Base-by-base conservation (phyloP, 2,329 filamentous ascomycete species). In the Aspergillus sp. region DNA sequence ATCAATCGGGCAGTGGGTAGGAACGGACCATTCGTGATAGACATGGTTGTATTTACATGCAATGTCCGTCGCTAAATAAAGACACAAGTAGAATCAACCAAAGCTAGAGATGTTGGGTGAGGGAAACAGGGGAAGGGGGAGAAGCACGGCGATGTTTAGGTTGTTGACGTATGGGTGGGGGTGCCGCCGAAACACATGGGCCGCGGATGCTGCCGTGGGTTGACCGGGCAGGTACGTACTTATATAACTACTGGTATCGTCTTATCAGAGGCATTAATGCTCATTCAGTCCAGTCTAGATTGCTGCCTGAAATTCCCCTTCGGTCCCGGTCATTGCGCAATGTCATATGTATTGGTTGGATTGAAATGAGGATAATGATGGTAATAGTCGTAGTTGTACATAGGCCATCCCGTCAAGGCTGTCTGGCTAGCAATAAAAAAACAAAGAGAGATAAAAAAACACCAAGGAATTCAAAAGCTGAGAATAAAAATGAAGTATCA, bases 21-120 rank as follows among this genome's bases (percentile, higher is more conserved):
- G 19, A 8, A 39, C 60, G 59, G 69, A 81, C 79, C 79, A 65
- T 78, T 76, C 53, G 70, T 78, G 55, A 82, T 78, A 62, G 79
- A 76, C 80, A 82, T 82, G 65, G 25, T 58, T 64, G 59, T 42
- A 41, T 55, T 51, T 61, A 57, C 47, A 63, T 53, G 54, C 47
- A 58, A 59, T 48, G 51, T 32, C 39, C 55, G 42, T 47, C 44
- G 39, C 27, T 39, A 51, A 57, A 41, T 44, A 58, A 51, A 55
- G 57, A 47, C 54, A 59, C 44, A 47, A 48, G 19, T 58, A 56
- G 17, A 17, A n/a, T 17, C n/a, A 30, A 5, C 10, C 17, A 38
- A 41, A 15, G 42, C 30, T n/a, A 51, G 23, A 13, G 25, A 25
- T 25, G 23, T 25, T 25, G 30, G 19, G 55, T 38, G 44, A 42